Evolutionary conservation across 2,329 filamentous ascomycete species (phyloP), one percentile per base, ranked within the genome.

Genomic region (Colletotrichum tropicicola): DNA sequence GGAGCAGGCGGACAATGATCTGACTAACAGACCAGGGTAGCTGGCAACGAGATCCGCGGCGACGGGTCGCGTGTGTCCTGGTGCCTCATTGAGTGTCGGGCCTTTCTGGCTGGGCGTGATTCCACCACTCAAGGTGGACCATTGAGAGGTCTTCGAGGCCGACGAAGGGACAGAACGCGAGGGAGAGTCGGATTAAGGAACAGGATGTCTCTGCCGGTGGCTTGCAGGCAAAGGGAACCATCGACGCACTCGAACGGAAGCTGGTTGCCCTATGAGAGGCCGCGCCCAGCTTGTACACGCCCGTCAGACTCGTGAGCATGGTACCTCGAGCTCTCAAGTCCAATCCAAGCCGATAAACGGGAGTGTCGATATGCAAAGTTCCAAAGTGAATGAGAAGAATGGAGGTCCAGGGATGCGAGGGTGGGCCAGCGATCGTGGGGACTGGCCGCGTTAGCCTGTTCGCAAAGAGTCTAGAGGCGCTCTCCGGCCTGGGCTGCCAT

Each of bases 21-120:
- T 37, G 61, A 54, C 61, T 44, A n/a, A n/a, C 19, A 27, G 48
- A 23, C 59, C 23, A 27, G 54, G 59, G 28, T 44, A 43, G 13
- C 32, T 35, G 39, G 54, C 28, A 41, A 53, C 25, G 21, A 44
- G 49, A 63, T 51, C 49, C 61, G 49, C 30, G 28, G 32, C 12
- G 43, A 55, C 52, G 59, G 59, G 59, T 66, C 51, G 63, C 59
- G 52, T 30, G 59, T 52, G 39, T 25, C 13, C 17, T 41, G 32
- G 25, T 52, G 19, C 21, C 43, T 44, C 35, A 10, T n/a, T 43
- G 10, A n/a, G 5, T 25, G 39, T 45, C 44, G 30, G 56, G 41
- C 41, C 25, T 59, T 44, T 28, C n/a, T 55, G 2, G 19, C 39
- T 35, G 39, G 32, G 19, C 28, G n/a, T 28, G 53, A 48, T 58